Conservation (phyloP, 75 land plant genomes). For the Cunninghamia lanceolata region DNA sequence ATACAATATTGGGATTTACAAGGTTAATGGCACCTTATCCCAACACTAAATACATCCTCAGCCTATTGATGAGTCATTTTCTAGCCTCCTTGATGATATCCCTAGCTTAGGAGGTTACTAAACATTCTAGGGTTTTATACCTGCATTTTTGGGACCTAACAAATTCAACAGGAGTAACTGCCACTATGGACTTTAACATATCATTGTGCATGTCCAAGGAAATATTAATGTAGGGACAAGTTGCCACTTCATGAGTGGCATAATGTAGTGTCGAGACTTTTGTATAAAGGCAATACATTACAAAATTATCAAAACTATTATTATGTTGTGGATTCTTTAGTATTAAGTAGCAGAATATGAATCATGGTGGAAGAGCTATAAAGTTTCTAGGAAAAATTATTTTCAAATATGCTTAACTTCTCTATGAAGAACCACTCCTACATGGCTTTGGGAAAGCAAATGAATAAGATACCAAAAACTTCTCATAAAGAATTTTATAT, state of each 20-base stretch:
- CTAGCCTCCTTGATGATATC: too few species aligned
- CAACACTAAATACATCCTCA: too few species aligned
- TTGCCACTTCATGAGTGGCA: background rate
- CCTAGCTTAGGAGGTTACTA: too few species aligned
- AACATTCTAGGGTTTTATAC: too few species aligned
- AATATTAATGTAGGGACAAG: background rate
- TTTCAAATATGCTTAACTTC: background rate
- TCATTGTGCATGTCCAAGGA: background rate
- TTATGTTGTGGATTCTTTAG: background rate
- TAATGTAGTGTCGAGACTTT: background rate
- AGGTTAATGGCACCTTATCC: too few species aligned
- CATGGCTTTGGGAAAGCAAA: background rate
- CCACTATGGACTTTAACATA: too few species aligned
- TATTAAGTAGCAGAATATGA: background rate
- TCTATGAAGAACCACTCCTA: background rate
- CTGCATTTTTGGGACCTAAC: too few species aligned
- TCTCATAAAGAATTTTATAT: background rate
- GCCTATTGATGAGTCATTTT: too few species aligned
- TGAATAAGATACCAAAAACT: background rate
- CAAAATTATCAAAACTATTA: background rate
- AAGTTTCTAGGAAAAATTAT: background rate
- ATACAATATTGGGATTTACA: too few species aligned
- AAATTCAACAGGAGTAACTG: too few species aligned
- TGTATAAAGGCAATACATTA: background rate
- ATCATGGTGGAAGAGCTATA: background rate